Conservation (phyloP, 192 early-diverging fungal genomes). For the Powellomyces hirtus region DNA sequence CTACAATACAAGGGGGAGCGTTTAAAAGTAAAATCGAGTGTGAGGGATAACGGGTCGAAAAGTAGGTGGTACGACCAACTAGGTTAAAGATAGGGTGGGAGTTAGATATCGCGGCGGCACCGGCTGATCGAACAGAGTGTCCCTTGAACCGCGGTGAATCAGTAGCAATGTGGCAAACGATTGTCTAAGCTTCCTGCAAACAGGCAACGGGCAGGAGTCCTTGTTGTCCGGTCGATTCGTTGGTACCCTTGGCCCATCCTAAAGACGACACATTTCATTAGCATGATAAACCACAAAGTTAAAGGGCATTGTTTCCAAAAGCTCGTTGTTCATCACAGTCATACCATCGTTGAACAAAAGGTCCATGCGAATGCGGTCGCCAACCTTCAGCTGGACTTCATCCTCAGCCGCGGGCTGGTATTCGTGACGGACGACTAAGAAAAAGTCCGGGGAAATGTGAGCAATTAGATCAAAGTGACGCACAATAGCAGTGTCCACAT, state of each 20-base stretch:
- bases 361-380: slow-evolving; percentile 30
- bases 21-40: too few relatives aligned
- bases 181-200: slow-evolving; percentile 18
- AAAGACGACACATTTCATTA: background rate
- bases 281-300: background rate
- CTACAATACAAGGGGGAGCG: too few relatives aligned
- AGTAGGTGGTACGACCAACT: too few relatives aligned
- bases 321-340: too few relatives aligned
- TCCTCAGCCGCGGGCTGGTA: slow-evolving; percentile 33
- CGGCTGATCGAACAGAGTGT: too few relatives aligned
- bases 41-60: too few relatives aligned
- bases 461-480: background rate
- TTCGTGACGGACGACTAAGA: slow-evolving; percentile 22
- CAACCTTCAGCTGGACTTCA: slow-evolving; percentile 27
- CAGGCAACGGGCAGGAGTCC: slow-evolving; percentile 38
- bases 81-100: too few relatives aligned
- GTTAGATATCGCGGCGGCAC: too few relatives aligned
- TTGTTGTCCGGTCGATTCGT: slow-evolving; percentile 30
- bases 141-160: too few relatives aligned
- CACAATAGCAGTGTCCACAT: background rate
- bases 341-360: slow-evolving; percentile 40
- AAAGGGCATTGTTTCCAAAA: background rate
- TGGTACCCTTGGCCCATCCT: slow-evolving; percentile 36
- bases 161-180: too few relatives aligned
- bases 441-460: background rate